Base-by-base conservation (phyloP, 176 grass and related monocot species). In the Aegilops tauschii region DNA sequence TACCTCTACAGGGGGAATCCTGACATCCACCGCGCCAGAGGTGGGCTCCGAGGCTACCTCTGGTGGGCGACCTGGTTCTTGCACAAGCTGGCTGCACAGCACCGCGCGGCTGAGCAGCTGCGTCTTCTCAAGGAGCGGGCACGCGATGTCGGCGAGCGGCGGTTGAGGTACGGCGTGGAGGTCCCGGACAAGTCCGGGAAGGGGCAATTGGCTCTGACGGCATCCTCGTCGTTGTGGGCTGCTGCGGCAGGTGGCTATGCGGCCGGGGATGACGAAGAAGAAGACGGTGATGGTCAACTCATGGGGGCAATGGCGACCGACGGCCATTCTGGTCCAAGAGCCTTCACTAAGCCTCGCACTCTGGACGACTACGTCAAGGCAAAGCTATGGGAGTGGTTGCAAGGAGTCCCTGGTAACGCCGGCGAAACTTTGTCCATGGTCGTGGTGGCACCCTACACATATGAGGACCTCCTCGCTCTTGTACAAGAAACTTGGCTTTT, bases 121-220 rank as follows among this genome's bases (percentile, higher is more conserved):
- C 8, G 58, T 4, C 20, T 28, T 7, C 77, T 80, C 13, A 76
- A 54, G 47, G 27, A 76, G 25, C 25, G 73, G 47, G 73, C 73
- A 16, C 47, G 45, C 3, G 73, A 80, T 1, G 35, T 64, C 2
- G 77, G 77, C 4, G 77, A 80, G n/a, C 59, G 77, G 12, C 58
- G 77, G 7, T 6, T 80, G 77, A 62, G 77, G 35, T 64, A 80
- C 1, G 59, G 77, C 59, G 59, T 80, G 13, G 77, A 79, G 58
- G 12, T 79, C 40, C 78, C 84, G 0, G 49, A 1, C 18, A 82
- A 52, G 35, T 37, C 34, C 1, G 8, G 12, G 5, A 29, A 18
- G 68, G 25, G 50, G 50, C 7, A 14, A 3, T 12, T 0, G 18
- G 0, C 37, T 16, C 1, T 0, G 12, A 54, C 2, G 14, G 4